Evolutionary conservation across 768 basidiomycete species (phyloP).

Genomic region (Leccinum barrowsii): DNA sequence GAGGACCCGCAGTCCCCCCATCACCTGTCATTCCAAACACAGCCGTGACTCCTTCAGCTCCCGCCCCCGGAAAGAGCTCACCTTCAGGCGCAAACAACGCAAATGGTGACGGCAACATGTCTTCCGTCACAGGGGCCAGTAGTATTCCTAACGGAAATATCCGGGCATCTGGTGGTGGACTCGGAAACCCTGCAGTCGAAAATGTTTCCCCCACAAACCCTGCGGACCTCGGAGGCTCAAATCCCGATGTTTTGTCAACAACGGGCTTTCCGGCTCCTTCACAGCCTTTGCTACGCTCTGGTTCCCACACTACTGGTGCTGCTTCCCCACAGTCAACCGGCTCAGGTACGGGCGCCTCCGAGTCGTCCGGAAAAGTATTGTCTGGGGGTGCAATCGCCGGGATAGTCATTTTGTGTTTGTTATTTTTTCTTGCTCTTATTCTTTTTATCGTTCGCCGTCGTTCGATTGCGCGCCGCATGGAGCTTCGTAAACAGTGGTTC

Average conservation of each 20-base stretch:
- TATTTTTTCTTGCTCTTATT: constrained; percentile 33
- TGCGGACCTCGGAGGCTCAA: not conserved
- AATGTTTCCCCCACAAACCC: not conserved
- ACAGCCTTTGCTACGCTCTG: constrained; percentile 5
- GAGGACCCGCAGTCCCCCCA: not conserved
- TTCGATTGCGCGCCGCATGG: constrained; percentile 38
- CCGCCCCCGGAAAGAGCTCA: not conserved
- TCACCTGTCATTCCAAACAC: not conserved
- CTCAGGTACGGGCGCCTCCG: constrained; percentile 3
- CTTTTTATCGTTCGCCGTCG: constrained; percentile 48
- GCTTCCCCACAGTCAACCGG: constrained; percentile 14
- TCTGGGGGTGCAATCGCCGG: constrained; percentile 48
- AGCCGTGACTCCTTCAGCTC: not conserved
- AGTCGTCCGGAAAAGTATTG: constrained; percentile 22
- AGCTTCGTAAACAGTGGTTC: constrained; percentile 43
- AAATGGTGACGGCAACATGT: not conserved
- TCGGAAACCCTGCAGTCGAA: not conserved
- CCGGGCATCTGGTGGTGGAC: not conserved
- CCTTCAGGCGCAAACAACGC: not conserved
- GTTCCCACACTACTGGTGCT: constrained; percentile 10
- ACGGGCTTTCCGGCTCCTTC: not conserved
- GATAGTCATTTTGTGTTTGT: constrained; percentile 33
- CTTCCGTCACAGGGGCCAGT: not conserved
- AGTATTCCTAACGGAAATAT: not conserved
- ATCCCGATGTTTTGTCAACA: not conserved